These are phyloP conservation scores for Chrysoporthe puriensis DNA, from an alignment of 2,329 filamentous ascomycete species.

Conservation along the genomic window DNA sequence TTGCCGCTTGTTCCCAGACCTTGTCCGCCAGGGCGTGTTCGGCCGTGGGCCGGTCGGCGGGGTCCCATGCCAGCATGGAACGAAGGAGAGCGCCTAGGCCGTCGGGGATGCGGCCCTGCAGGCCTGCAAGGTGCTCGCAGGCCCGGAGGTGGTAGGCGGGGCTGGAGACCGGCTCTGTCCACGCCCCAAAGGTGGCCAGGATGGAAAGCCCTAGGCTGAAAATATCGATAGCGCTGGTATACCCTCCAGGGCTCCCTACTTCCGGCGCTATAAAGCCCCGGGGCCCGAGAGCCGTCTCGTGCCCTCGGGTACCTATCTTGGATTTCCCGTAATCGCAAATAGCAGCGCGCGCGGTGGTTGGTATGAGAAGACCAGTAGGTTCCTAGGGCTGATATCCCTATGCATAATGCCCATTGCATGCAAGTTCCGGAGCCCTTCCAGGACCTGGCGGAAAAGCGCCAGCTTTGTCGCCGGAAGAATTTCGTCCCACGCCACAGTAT, in stretches of 20 bases:
- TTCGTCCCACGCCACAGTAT: conserved; percentile 12
- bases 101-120: conserved; percentile 6
- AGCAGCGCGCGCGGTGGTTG: conserved; percentile 16
- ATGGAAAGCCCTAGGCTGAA: conserved; percentile 17
- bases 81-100: conserved; percentile 3
- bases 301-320: not conserved
- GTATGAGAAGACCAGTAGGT: conserved; percentile 25
- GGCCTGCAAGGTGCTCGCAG: conserved; percentile 5
- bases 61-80: conserved; percentile 14
- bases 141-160: not conserved
- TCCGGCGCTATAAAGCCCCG: not conserved
- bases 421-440: conserved; percentile 25
- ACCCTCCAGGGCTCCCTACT: not conserved
- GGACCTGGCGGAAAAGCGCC: conserved; percentile 25
- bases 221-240: conserved; percentile 13
- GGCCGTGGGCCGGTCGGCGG: conserved; percentile 6
- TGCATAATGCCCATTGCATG: conserved; percentile 10
- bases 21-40: not conserved
- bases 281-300: not conserved
- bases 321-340: conserved; percentile 27
- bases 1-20: not conserved
- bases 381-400: conserved; percentile 21
- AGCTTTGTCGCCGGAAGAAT: conserved; percentile 14
- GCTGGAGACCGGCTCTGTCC: not conserved
- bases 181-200: conserved; percentile 4